Percentiles rank a stretch among this genome's conserved stretches.
Conservation (phyloP, 2,329 filamentous ascomycete genomes). For the Trichoderma afroharzianum region DNA sequence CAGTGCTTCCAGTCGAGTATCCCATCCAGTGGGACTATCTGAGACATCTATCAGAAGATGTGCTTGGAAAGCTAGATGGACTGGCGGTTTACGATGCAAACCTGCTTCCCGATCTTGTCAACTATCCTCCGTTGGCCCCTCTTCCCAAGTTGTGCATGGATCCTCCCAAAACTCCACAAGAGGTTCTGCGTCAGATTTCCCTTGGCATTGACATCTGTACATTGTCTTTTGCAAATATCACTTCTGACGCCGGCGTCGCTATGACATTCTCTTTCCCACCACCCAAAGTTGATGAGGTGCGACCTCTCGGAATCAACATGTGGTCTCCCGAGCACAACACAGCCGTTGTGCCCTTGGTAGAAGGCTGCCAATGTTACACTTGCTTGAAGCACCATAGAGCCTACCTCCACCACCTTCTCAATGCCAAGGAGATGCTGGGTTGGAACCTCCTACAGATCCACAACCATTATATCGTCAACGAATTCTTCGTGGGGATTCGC, state of each 20-base stretch:
- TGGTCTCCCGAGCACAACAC: conserved; percentile 62
- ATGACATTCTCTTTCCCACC: conserved; percentile 73
- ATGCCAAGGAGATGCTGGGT: conserved; percentile 92
- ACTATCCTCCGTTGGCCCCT: conserved; percentile 49
- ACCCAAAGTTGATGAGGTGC: conserved; percentile 19
- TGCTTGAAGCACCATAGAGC: conserved; percentile 82
- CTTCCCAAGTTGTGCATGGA: conserved; percentile 75
- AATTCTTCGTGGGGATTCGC: conserved; percentile 72
- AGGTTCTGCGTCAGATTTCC: conserved; percentile 70
- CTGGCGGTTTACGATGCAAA: conserved; percentile 76
- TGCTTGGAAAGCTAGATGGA: conserved; percentile 55
- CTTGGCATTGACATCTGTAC: conserved; percentile 78
- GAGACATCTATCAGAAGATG: conserved; percentile 63
- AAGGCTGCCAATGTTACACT: conserved; percentile 73
- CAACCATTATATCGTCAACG: conserved; percentile 70
- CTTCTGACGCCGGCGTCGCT: conserved; percentile 82
- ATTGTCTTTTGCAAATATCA: conserved; percentile 67
- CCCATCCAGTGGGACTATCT: conserved; percentile 78
- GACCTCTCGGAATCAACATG: conserved; percentile 72
- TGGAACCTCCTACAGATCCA: conserved; percentile 93
- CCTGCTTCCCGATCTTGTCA: conserved; percentile 62
- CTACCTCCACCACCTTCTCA: conserved; percentile 81
- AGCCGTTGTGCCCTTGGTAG: conserved; percentile 58
- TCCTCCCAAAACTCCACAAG: conserved; percentile 66
- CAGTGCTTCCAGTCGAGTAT: conserved; percentile 70